Evolutionary conservation across 2,329 filamentous ascomycete genomes (phyloP), one percentile per base, ranked within the genome.

Genomic region (Pezicula neosporulosa): DNA sequence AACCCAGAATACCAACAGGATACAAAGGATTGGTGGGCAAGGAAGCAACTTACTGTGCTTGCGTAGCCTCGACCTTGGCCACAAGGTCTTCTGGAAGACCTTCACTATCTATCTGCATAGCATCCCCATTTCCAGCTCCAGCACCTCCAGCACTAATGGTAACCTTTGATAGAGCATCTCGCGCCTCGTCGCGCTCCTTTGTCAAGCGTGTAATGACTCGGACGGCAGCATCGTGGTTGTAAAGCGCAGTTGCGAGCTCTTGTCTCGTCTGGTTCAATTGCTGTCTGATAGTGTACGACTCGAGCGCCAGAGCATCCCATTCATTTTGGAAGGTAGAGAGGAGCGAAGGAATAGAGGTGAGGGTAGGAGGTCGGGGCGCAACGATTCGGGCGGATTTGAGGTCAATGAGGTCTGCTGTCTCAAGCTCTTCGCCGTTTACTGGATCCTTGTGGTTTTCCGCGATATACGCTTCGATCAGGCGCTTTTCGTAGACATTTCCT

Each of bases 171-270:
- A 99, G 75, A 13, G 94, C 90, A 70, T 94, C 88, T 58, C 93
- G 81, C 43, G 94, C 92, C 70, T 97, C 92, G 63, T 99, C 92
- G 56, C 94, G 78, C 76, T 99, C 94, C 67, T 83, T 87, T n/a
- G 89, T 88, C 68, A 99, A 69, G 44, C 93, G 83, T 58, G 91
- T 91, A 71, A 99, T 96, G 45, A 99, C 94, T 56, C 94, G 82
- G 46, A 96, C 86, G n/a, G 94, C 94, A 2, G 94, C 93, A 77
- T 99, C 94, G 63, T 97, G 90, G 72, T 97, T 93, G 72, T 99
- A 99, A 21, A 99, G 78, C 0, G 94, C 90, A 1, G 90, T 94
- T 51, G 90, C 90, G 51, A 99, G 82, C 75, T 99, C 94, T 72
- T 97, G 92, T 59, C 93, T 81, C 39, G 92, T 96, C 68, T 96